Conservation (phyloP, 2,329 filamentous ascomycete genomes). For the Colletotrichum sp. region DNA sequence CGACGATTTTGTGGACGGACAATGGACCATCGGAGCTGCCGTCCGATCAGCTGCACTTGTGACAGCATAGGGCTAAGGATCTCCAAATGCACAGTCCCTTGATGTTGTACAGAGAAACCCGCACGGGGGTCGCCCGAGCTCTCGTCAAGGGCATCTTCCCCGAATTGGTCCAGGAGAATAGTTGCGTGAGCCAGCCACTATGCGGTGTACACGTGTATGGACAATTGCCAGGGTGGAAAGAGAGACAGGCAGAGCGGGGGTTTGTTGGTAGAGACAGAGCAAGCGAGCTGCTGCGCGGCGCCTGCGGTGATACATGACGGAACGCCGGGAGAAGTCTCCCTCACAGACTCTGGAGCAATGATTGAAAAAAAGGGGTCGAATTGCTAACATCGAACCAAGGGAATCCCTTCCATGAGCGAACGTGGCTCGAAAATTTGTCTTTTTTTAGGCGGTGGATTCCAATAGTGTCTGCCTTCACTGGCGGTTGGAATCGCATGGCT, state of each 20-base stretch:
- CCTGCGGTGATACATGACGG: neutral
- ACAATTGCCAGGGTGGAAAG: neutral
- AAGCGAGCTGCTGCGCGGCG: neutral
- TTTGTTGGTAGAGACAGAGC: neutral
- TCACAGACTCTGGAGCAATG: neutral
- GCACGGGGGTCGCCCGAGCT: neutral
- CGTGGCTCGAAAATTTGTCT: too few relatives aligned
- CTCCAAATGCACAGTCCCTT: neutral
- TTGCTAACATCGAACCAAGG: neutral
- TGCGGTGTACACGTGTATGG: conserved; percentile 5
- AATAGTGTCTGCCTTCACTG: neutral
- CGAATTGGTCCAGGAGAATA: neutral
- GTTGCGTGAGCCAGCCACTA: neutral
- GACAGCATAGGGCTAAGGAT: neutral
- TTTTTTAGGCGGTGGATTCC: neutral
- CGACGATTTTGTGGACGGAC: neutral
- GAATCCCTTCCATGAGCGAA: neutral
- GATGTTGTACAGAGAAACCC: neutral
- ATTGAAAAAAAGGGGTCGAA: neutral
- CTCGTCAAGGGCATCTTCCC: neutral
- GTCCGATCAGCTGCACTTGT: neutral
- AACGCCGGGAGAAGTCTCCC: neutral
- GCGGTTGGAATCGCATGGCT: neutral
- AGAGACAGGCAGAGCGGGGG: neutral
- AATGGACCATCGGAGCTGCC: neutral